A percentile compares a stretch with the other conserved stretches of the same genome.
Conservation (phyloP, 2,329 filamentous ascomycete species). For the Venturia asperata region DNA sequence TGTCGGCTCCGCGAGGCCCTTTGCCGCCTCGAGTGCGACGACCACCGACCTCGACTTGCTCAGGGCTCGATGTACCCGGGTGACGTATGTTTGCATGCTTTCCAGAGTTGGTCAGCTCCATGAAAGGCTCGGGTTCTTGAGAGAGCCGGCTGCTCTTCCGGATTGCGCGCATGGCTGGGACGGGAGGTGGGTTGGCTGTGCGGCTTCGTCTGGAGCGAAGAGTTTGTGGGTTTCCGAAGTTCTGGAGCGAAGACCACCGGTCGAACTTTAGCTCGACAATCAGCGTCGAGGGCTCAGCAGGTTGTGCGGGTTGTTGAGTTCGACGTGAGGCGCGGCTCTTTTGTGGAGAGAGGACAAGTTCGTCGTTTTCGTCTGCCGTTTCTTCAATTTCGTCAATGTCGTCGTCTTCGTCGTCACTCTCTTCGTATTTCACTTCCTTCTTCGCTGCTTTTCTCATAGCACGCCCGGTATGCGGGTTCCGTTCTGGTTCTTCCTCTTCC, state of each 20-base stretch:
- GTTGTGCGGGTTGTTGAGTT: not conserved
- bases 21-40: constrained; percentile 41
- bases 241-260: not conserved
- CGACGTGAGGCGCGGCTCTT: not conserved
- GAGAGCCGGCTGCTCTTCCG: constrained; percentile 54
- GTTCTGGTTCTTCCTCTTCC: constrained; percentile 18
- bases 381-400: constrained; percentile 25
- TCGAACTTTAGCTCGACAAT: constrained; percentile 17
- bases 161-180: constrained; percentile 29
- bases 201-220: constrained; percentile 27
- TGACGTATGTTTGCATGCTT: constrained; percentile 49
- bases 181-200: constrained; percentile 22
- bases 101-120: constrained; percentile 53
- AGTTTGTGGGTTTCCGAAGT: constrained; percentile 20
- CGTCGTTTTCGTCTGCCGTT: constrained; percentile 24
- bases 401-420: constrained; percentile 42
- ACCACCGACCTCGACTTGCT: constrained; percentile 37
- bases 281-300: not conserved
- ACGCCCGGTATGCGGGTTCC: constrained; percentile 47
- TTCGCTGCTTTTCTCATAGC: constrained; percentile 50
- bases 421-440: constrained; percentile 50
- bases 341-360: constrained; percentile 10
- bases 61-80: constrained; percentile 45
- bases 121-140: constrained; percentile 50
- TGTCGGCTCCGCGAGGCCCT: constrained; percentile 28